Conservation (phyloP, 2,329 filamentous ascomycete species). For the Whalleya microplaca region DNA sequence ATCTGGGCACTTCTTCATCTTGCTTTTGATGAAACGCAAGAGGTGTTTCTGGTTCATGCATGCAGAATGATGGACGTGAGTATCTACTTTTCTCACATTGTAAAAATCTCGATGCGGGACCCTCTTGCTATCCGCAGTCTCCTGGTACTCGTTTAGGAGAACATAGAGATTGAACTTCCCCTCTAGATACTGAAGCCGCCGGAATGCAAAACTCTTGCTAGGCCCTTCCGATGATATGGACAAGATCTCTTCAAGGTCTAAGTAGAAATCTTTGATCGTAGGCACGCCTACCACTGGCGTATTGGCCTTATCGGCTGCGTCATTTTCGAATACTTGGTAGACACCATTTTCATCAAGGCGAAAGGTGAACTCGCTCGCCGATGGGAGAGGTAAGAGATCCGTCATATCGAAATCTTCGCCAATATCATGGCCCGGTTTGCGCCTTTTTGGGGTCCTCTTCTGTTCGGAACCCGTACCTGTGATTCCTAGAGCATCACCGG, state of each 20-base stretch:
- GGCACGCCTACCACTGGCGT: constrained; percentile 82
- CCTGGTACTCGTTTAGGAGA: constrained; percentile 94
- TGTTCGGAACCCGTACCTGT: constrained; percentile 39
- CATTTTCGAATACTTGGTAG: constrained; percentile 86
- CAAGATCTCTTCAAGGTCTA: constrained; percentile 86
- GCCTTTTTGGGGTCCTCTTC: constrained; percentile 58
- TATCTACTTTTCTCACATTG: constrained; percentile 98
- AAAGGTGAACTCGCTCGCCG: constrained; percentile 72
- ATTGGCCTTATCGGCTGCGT: constrained; percentile 62
- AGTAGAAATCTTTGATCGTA: constrained; percentile 91
- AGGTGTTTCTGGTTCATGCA: constrained; percentile 99
- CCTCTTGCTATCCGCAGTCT: constrained; percentile 96
- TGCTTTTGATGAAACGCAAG: constrained; percentile 97
- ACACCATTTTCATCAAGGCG: constrained; percentile 82
- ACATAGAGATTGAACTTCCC: constrained; percentile 96
- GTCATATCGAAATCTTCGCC: constrained; percentile 89
- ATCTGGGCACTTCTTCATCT: constrained; percentile 98
- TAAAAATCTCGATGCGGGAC: constrained; percentile 99
- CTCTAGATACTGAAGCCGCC: constrained; percentile 91
- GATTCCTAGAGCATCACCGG: constrained; percentile 31
- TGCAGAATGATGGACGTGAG: constrained; percentile 97
- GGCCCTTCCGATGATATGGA: constrained; percentile 93
- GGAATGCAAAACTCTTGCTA: constrained; percentile 95
- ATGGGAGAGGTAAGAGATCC: constrained; percentile 76
- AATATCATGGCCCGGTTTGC: constrained; percentile 88